Base-by-base conservation (phyloP, 129 eudicot genomes). In the Glebionis coronaria region DNA sequence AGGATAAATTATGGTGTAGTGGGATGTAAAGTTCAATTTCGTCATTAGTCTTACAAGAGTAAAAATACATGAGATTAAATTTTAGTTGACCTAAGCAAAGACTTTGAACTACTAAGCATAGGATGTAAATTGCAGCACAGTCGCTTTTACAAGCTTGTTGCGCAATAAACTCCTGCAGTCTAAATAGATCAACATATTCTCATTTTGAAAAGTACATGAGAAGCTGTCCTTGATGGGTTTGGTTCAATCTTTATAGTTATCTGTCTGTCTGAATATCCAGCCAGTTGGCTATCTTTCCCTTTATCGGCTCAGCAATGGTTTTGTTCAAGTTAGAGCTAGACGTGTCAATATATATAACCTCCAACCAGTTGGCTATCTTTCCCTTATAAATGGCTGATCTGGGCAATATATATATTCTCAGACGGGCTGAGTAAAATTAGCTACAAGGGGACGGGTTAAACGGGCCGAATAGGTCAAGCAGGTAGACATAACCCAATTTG, bases 171-270 rank as follows among this genome's bases (percentile, higher is more conserved):
- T 56, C 19, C 9, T 56, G 59, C 29, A 54, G 5, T 9, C 28
- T 54, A 54, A 29, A 54, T 54, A 23, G 25, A 54, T 4, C 3
- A 20, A 20, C 58, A 20, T 54, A 53, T 18, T 3, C 25, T 9
- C n/a, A 20, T 19, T 9, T 54, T 19, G 12, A 54, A 10, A 9
- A 52, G 18, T 15, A 52, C 57, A 52, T 7, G 21, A 52, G 57
- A 52, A 52, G 57, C 57, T 18, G 57, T 52, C 12, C n/a, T 18
- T 55, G 61, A 55, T 55, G 25, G 15, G 61, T 3, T 35, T 55
- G 15, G 61, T 21, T 18, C 2, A 2, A 55, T 21, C 2, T 3
- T 8, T 21, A 19, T 28, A 55, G 12, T 54, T 7, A 20, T 20
- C 29, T 19, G 27, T 54, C 8, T 54, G 0, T 53, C 18, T 54